These are phyloP conservation scores for Tephrocybe sp. DNA, from an alignment of 768 basidiomycete species.

Conservation along the genomic window DNA sequence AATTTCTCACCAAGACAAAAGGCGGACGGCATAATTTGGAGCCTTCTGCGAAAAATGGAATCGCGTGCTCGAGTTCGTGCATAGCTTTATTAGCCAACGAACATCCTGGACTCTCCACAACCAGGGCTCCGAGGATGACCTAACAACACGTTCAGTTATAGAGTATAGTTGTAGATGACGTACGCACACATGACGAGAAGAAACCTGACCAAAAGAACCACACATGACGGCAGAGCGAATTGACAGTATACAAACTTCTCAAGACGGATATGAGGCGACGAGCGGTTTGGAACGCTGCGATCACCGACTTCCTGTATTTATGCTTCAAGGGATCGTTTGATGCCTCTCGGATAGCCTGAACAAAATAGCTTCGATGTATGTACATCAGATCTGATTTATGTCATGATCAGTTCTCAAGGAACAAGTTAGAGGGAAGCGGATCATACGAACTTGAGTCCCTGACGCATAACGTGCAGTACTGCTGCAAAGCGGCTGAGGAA, in stretches of 20 bases:
- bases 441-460: conserved; percentile 45
- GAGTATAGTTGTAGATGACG: too few relatives aligned
- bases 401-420: background rate
- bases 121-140: conserved; percentile 47
- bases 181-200: conserved; percentile 49
- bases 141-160: too few relatives aligned
- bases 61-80: conserved; percentile 33
- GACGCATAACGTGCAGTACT: conserved; percentile 39
- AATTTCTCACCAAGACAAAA: conserved; percentile 30
- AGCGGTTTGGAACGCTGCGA: conserved; percentile 44
- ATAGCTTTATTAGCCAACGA: conserved; percentile 39
- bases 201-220: conserved; percentile 56
- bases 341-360: conserved; percentile 41
- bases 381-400: conserved; percentile 37
- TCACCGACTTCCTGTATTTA: conserved; percentile 44
- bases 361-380: conserved; percentile 50
- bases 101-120: conserved; percentile 46
- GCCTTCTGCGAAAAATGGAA: conserved; percentile 43
- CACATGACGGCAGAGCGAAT: conserved; percentile 32
- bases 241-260: conserved; percentile 33
- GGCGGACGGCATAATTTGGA: conserved; percentile 37
- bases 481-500: conserved; percentile 40
- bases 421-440: background rate
- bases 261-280: conserved; percentile 41
- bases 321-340: conserved; percentile 43